phyloP scores from a whole-genome alignment of 164 flowering plant genomes.

The Buxus sempervirens region DNA sequence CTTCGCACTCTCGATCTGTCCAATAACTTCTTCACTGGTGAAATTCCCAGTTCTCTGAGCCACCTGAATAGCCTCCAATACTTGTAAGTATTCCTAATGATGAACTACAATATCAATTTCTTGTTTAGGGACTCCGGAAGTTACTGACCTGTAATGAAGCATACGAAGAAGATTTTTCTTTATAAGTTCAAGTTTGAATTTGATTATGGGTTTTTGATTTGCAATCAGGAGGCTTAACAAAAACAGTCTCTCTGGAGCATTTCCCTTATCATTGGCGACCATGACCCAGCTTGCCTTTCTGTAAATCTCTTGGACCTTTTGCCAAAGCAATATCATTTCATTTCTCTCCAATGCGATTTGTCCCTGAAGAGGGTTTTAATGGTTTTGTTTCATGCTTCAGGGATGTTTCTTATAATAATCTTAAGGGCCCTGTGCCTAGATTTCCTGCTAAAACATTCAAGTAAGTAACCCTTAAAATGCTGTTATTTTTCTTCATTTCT shows the following conservation, averaged over 20 bases:
- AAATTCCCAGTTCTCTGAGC: constrained; percentile 59
- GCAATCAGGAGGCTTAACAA: constrained; percentile 84
- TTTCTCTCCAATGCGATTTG: background rate
- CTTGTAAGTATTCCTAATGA: constrained; percentile 49
- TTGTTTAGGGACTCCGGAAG: background rate
- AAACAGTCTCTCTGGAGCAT: constrained; percentile 75
- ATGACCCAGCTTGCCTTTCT: constrained; percentile 80
- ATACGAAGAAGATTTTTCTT: too few relatives aligned
- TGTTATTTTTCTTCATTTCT: background rate
- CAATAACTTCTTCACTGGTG: constrained; percentile 55
- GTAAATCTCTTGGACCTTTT: constrained; percentile 42
- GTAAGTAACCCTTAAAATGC: constrained; percentile 30
- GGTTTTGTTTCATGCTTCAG: constrained; percentile 36
- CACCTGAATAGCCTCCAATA: constrained; percentile 60
- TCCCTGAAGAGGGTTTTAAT: background rate
- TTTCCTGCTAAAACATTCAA: constrained; percentile 79
- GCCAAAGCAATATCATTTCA: background rate
- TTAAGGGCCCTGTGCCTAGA: constrained; percentile 86
- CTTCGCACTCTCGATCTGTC: constrained; percentile 86
- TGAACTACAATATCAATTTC: background rate
- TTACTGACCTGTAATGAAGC: too few relatives aligned
- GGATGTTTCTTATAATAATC: constrained; percentile 87
- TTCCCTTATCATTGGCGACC: constrained; percentile 63
- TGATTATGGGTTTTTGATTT: constrained; percentile 22
- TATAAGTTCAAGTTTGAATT: too few relatives aligned